phyloP scores from a whole-genome alignment of 1,284 basidiomycete species.

The Ustilago loliicola region DNA sequence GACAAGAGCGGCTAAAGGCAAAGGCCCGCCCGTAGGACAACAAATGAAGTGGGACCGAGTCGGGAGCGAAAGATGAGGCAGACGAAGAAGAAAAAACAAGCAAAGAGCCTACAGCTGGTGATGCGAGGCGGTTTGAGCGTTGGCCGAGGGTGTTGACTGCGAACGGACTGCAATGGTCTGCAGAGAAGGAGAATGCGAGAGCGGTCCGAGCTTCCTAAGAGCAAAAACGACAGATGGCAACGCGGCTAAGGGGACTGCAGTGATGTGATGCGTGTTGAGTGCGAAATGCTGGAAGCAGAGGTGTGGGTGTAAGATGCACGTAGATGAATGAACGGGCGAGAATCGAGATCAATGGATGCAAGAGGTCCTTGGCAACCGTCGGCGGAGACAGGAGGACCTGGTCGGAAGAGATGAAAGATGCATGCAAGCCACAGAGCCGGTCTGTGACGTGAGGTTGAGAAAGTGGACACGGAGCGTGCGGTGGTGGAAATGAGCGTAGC shows the following conservation, averaged over 20 bases:
- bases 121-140: slow-evolving; percentile 16
- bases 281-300: neutral
- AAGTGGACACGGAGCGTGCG: slow-evolving; percentile 2
- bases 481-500: slow-evolving; percentile 20
- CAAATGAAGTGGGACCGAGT: slow-evolving; percentile 30
- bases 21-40: neutral
- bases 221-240: neutral
- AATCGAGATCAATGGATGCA: neutral
- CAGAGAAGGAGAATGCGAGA: neutral
- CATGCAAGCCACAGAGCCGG: slow-evolving; percentile 46
- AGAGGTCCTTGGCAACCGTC: slow-evolving; percentile 11
- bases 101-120: neutral
- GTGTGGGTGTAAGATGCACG: slow-evolving; percentile 7
- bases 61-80: neutral
- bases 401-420: slow-evolving; percentile 12
- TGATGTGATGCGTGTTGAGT: neutral
- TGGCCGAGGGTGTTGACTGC: neutral
- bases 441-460: slow-evolving; percentile 25
- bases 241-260: neutral
- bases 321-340: neutral
- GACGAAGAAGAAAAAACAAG: neutral
- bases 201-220: slow-evolving; percentile 9
- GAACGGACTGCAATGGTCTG: slow-evolving; percentile 1
- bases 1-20: neutral
- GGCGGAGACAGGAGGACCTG: slow-evolving; percentile 18